Evolutionary conservation across 2,329 filamentous ascomycete genomes (phyloP).

Genomic region (Calycina herbarum): DNA sequence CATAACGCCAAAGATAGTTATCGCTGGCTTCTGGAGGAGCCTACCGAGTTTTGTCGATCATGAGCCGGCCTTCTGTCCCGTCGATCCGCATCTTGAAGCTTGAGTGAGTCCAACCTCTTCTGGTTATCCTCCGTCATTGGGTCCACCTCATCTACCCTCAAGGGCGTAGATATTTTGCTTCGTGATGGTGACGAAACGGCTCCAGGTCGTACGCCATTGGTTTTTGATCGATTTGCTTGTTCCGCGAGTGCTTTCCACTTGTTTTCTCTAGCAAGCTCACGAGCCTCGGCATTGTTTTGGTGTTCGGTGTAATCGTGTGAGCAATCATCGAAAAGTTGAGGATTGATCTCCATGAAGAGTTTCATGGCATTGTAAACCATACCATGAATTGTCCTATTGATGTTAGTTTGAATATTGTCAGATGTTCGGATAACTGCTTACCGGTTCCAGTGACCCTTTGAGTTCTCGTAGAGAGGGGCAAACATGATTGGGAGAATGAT

Average conservation of each 20-base stretch:
- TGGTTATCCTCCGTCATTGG: slow-evolving; percentile 78
- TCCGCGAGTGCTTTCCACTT: slow-evolving; percentile 88
- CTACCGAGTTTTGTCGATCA: slow-evolving; percentile 61
- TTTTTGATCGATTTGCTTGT: slow-evolving; percentile 70
- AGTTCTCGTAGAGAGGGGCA: slow-evolving; percentile 96
- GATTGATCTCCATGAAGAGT: slow-evolving; percentile 99
- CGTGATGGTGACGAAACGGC: slow-evolving; percentile 40
- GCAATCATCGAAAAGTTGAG: slow-evolving; percentile 96
- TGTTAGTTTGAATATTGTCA: neutral
- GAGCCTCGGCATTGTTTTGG: slow-evolving; percentile 85
- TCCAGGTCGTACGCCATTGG: slow-evolving; percentile 40
- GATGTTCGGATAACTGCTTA: slow-evolving; percentile 45
- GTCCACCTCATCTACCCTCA: slow-evolving; percentile 73
- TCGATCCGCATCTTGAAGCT: slow-evolving; percentile 80
- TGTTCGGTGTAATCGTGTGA: slow-evolving; percentile 97
- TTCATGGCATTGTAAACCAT: slow-evolving; percentile 99
- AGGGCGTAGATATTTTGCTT: slow-evolving; percentile 45
- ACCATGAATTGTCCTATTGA: slow-evolving; percentile 85
- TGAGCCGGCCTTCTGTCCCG: slow-evolving; percentile 54
- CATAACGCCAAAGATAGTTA: slow-evolving; percentile 35
- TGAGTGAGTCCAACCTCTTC: slow-evolving; percentile 84
- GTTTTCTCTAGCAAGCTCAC: slow-evolving; percentile 76
- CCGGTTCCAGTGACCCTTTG: slow-evolving; percentile 99
- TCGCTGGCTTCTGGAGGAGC: slow-evolving; percentile 43
- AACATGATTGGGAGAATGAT: slow-evolving; percentile 99